Evolutionary conservation across 495 filamentous ascomycete genomes (phyloP).

Genomic region (Corynascus novoguineensis): DNA sequence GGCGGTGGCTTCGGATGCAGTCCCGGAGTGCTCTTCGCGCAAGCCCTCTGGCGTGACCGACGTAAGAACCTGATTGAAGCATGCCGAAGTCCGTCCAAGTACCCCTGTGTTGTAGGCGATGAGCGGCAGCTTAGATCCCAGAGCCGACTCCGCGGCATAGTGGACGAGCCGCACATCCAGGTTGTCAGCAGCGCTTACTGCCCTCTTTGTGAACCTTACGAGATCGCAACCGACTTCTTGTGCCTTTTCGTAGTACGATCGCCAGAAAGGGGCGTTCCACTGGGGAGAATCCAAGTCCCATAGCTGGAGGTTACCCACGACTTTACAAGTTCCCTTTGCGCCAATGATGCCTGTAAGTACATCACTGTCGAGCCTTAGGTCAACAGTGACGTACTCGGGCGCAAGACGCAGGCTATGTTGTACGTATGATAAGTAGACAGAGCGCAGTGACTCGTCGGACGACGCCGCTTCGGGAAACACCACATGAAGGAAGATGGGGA

Average conservation of each 20-base stretch:
- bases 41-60: conserved; percentile 56
- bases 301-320: conserved; percentile 55
- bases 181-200: conserved; percentile 52
- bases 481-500: conserved; percentile 62
- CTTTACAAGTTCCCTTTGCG: conserved; percentile 55
- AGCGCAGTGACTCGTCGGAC: conserved; percentile 25
- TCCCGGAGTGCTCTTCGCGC: conserved; percentile 17
- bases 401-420: conserved; percentile 58
- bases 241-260: conserved; percentile 51
- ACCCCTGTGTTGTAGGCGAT: conserved; percentile 65
- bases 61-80: conserved; percentile 63
- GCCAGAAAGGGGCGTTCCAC: conserved; percentile 54
- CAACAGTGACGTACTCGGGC: conserved; percentile 61
- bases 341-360: conserved; percentile 44
- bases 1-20: conserved; percentile 6
- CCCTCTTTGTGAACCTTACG: conserved; percentile 54
- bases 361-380: conserved; percentile 49
- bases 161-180: conserved; percentile 50
- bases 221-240: conserved; percentile 56
- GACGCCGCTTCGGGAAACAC: conserved; percentile 37
- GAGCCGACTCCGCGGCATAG: conserved; percentile 36
- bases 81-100: conserved; percentile 57
- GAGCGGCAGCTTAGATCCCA: conserved; percentile 45
- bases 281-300: conserved; percentile 35
- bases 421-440: conserved; percentile 52